A percentile compares a stretch with the other conserved stretches of the same genome.
phyloP scores from a whole-genome alignment of 1,284 basidiomycete genomes.

The Boletus calvinii region DNA sequence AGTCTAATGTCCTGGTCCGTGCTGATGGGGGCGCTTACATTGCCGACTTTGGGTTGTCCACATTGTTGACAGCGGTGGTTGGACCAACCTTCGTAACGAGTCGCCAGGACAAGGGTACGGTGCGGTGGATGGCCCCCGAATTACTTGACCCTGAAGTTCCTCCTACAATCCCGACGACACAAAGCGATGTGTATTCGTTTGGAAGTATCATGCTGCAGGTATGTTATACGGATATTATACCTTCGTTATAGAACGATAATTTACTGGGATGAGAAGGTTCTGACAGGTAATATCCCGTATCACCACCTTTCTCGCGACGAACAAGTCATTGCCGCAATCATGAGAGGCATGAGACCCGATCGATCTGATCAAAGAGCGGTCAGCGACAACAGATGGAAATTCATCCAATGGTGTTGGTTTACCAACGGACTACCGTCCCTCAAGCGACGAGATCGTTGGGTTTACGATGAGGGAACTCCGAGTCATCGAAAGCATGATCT shows the following conservation, averaged over 20 bases:
- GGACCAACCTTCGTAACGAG: not conserved
- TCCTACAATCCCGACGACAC: not conserved
- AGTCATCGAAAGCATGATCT: not conserved
- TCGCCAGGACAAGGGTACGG: not conserved
- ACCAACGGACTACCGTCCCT: not conserved
- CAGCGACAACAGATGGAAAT: not conserved
- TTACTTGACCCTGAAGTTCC: not conserved
- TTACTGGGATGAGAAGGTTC: not conserved
- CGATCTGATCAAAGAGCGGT: not conserved
- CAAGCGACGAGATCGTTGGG: not conserved
- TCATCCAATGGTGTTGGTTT: slow-evolving; percentile 4
- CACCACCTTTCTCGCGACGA: not conserved
- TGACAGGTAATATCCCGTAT: slow-evolving; percentile 3
- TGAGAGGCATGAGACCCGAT: not conserved
- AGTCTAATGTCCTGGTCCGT: not conserved
- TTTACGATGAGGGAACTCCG: not conserved
- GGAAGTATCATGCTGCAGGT: slow-evolving; percentile 9
- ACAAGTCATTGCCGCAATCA: not conserved
- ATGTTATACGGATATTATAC: not conserved
- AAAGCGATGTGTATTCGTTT: slow-evolving; percentile 7
- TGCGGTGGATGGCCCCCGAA: slow-evolving; percentile 8
- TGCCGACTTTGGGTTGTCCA: slow-evolving; percentile 6
- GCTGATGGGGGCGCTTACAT: not conserved
- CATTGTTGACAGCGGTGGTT: not conserved
- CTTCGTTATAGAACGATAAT: not conserved